Evolutionary conservation across 352 stramenopile genomes (phyloP).

Genomic region (Phytopythium cucurbitacearum): DNA sequence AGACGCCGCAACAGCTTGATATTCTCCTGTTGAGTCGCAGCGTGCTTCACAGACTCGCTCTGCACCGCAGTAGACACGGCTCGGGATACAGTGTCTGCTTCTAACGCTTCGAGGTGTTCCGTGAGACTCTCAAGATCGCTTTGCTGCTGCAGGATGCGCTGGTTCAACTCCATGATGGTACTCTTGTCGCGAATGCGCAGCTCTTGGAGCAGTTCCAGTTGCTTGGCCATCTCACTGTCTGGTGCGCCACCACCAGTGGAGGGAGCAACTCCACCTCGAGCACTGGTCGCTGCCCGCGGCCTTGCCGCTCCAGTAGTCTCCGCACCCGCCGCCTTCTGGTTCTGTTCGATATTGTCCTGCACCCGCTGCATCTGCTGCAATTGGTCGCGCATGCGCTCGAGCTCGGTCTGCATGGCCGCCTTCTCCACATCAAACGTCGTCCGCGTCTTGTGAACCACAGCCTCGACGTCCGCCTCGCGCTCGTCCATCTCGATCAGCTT

Average conservation of each 20-base stretch:
- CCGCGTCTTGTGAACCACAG: constrained; percentile 35
- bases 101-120: constrained; percentile 44
- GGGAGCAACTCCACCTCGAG: constrained; percentile 5
- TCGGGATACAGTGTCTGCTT: constrained; percentile 10
- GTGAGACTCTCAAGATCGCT: constrained; percentile 53
- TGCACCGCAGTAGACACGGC: constrained; percentile 8
- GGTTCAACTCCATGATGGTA: constrained; percentile 51
- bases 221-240: constrained; percentile 37
- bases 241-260: constrained; percentile 6
- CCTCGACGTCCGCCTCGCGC: constrained; percentile 52
- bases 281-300: neutral
- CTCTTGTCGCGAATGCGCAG: constrained; percentile 58
- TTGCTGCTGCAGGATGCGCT: constrained; percentile 52
- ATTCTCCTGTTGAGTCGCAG: constrained; percentile 28
- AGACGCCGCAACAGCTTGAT: constrained; percentile 33
- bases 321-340: neutral
- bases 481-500: constrained; percentile 80
- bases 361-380: constrained; percentile 30
- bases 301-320: neutral
- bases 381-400: constrained; percentile 35
- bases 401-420: constrained; percentile 31
- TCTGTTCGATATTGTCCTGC: constrained; percentile 27
- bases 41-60: constrained; percentile 24
- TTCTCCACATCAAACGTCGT: constrained; percentile 58
- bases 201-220: constrained; percentile 65